Conservation (phyloP, 495 filamentous ascomycete genomes). For the Neurospora tetraspora region DNA sequence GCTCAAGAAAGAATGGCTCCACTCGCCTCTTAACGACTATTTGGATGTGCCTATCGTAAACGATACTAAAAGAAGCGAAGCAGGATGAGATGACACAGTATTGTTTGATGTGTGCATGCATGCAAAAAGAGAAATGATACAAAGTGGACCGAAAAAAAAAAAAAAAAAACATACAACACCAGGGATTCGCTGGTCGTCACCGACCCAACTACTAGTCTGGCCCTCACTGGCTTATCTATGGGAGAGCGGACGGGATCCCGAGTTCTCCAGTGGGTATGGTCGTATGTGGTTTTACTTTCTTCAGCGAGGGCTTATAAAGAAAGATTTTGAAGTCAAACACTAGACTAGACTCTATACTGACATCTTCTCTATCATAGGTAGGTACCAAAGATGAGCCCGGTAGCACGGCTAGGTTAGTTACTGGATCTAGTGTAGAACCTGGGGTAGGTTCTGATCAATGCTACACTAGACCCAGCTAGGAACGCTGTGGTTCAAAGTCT, state of each 20-base stretch:
- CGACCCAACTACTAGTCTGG: conserved; percentile 38
- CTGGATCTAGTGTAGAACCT: too few relatives aligned
- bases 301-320: not conserved
- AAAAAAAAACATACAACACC: conserved; percentile 17
- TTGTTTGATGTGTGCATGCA: not conserved
- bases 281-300: conserved; percentile 20
- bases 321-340: not conserved
- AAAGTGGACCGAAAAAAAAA: not conserved
- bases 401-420: too few relatives aligned
- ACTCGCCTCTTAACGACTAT: not conserved
- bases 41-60: not conserved
- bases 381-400: too few relatives aligned
- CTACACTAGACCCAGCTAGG: too few relatives aligned
- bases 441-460: too few relatives aligned
- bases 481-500: too few relatives aligned
- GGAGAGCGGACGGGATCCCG: conserved; percentile 36
- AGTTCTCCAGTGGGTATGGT: conserved; percentile 34
- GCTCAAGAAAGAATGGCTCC: not conserved
- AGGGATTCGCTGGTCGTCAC: conserved; percentile 30
- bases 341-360: too few relatives aligned
- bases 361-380: too few relatives aligned
- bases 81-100: not conserved
- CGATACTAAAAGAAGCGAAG: not conserved
- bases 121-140: not conserved
- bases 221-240: conserved; percentile 4